phyloP scores from a whole-genome alignment of 2,329 filamentous ascomycete species.

The Colletotrichum truncatum region DNA sequence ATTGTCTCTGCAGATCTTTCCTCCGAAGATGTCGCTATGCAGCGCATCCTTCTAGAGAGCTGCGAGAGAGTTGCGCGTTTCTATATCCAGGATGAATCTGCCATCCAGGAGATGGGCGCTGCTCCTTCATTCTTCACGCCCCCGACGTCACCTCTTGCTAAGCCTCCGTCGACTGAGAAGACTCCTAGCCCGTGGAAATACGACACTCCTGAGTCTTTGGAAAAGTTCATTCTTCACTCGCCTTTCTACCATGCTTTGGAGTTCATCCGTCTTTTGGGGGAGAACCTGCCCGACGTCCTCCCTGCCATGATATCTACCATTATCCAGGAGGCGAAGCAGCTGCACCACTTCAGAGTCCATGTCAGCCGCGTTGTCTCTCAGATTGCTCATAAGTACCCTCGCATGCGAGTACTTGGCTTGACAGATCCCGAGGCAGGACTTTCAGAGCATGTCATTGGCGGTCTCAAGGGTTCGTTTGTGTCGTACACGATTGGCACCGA shows the following conservation, averaged over 20 bases:
- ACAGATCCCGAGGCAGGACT: conserved; percentile 47
- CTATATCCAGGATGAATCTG: conserved; percentile 33
- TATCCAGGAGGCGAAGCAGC: conserved; percentile 41
- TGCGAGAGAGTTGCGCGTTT: conserved; percentile 46
- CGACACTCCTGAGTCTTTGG: conserved; percentile 40
- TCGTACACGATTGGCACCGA: conserved; percentile 43
- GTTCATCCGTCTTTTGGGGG: conserved; percentile 37
- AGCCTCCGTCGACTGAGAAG: background rate
- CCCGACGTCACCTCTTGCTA: conserved; percentile 9
- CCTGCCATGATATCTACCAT: conserved; percentile 34
- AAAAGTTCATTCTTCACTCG: conserved; percentile 42
- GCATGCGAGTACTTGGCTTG: conserved; percentile 41
- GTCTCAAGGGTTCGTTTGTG: conserved; percentile 47
- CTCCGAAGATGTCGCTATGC: conserved; percentile 14
- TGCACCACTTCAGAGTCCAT: conserved; percentile 40
- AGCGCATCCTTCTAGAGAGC: conserved; percentile 42
- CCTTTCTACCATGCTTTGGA: conserved; percentile 40
- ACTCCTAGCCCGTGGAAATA: conserved; percentile 17
- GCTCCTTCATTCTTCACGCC: conserved; percentile 20
- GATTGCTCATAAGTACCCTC: conserved; percentile 29
- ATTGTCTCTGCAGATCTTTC: conserved; percentile 37
- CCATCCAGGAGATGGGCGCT: conserved; percentile 16
- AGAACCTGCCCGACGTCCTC: conserved; percentile 37
- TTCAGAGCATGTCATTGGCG: conserved; percentile 45
- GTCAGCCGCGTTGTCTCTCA: conserved; percentile 27